These are phyloP conservation scores for Blastobotrys persicus DNA, from an alignment of 1,139 yeast genomes.

Conservation along the genomic window DNA sequence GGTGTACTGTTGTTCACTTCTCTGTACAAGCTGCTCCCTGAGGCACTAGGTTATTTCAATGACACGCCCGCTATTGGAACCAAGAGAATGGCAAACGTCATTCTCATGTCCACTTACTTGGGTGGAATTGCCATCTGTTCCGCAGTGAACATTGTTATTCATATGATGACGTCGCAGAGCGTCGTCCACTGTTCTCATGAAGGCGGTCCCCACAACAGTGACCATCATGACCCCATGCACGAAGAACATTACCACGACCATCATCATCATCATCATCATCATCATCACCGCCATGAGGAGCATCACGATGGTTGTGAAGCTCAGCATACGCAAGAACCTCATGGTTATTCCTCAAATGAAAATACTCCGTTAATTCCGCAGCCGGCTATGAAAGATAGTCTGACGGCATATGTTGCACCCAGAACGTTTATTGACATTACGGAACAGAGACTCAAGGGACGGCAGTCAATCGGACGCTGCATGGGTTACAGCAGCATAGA, in stretches of 20 bases:
- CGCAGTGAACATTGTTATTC: constrained; percentile 60
- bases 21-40: constrained; percentile 69
- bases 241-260: constrained; percentile 20
- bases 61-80: constrained; percentile 31
- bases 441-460: constrained; percentile 28
- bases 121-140: constrained; percentile 62
- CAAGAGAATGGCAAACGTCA: constrained; percentile 33
- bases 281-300: constrained; percentile 63
- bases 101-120: constrained; percentile 51
- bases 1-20: constrained; percentile 72
- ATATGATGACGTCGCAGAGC: constrained; percentile 73
- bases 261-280: constrained; percentile 15
- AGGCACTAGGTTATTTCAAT: constrained; percentile 42
- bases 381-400: not conserved
- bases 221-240: constrained; percentile 25
- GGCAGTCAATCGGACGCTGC: constrained; percentile 47
- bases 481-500: constrained; percentile 55
- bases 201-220: constrained; percentile 14
- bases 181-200: constrained; percentile 82
- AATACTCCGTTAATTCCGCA: constrained; percentile 20
- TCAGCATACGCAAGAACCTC: constrained; percentile 5
- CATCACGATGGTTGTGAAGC: constrained; percentile 22
- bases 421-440: constrained; percentile 32
- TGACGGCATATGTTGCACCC: not conserved
- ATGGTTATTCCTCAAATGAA: constrained; percentile 18